phyloP scores from a whole-genome alignment of 2,329 filamentous ascomycete species.

The Ophiocordyceps camponoti-rufipedis region DNA sequence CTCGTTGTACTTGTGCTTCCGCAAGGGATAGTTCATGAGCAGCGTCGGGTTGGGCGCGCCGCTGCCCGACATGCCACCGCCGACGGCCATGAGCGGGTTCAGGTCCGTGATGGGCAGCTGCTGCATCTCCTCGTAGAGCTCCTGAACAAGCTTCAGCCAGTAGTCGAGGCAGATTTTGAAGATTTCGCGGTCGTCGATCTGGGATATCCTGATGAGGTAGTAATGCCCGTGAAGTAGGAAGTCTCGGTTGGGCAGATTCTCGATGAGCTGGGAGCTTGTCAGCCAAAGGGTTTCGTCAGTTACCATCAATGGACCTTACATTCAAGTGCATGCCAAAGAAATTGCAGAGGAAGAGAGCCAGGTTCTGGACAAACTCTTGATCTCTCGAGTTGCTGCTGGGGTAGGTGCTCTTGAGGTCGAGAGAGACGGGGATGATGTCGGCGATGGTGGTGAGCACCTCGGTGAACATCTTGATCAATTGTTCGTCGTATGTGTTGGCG shows the following conservation, averaged over 20 bases:
- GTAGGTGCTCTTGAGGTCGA: constrained; percentile 86
- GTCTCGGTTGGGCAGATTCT: constrained; percentile 87
- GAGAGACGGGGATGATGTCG: constrained; percentile 74
- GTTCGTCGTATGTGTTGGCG: constrained; percentile 70
- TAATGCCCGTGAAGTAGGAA: constrained; percentile 93
- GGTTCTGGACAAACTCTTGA: constrained; percentile 93
- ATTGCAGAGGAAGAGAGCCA: constrained; percentile 89
- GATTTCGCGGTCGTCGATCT: constrained; percentile 96
- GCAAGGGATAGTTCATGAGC: constrained; percentile 78
- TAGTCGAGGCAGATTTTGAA: constrained; percentile 99
- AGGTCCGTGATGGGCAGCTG: constrained; percentile 81
- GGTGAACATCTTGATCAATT: constrained; percentile 96
- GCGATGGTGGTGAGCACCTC: constrained; percentile 86
- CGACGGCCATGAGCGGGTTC: constrained; percentile 73
- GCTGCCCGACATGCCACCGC: constrained; percentile 52
- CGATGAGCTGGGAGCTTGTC: constrained; percentile 51
- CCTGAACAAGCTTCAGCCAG: constrained; percentile 96
- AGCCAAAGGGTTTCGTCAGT: constrained; percentile 3
- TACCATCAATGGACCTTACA: constrained; percentile 23
- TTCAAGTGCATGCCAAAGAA: constrained; percentile 90
- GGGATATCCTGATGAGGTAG: constrained; percentile 93
- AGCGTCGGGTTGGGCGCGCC: constrained; percentile 72
- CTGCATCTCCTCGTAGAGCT: constrained; percentile 98
- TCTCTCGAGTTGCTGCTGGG: constrained; percentile 80
- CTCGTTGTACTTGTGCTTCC: constrained; percentile 96